A percentile compares a stretch with the other conserved stretches of the same genome.
phyloP scores from a whole-genome alignment of 108 stramenopile genomes.

The Parietichytrium sp. region DNA sequence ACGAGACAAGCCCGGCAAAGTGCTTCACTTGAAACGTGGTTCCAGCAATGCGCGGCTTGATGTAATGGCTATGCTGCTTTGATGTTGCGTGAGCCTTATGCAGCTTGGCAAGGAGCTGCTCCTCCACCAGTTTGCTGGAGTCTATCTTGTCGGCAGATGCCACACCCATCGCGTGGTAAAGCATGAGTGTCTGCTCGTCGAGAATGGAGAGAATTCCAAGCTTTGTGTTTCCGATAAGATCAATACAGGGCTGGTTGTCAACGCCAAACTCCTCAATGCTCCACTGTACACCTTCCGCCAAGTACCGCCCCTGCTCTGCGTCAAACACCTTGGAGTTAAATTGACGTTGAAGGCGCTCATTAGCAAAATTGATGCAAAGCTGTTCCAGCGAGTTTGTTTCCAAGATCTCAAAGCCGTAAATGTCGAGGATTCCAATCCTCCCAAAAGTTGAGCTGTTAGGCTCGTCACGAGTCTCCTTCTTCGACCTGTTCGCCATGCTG shows the following conservation, averaged over 20 bases:
- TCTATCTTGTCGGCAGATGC: background rate
- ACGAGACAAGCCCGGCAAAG: conserved; percentile 65
- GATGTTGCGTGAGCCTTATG: background rate
- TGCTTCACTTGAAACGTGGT: conserved; percentile 59
- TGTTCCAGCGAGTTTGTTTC: conserved; percentile 48
- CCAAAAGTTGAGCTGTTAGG: too few species aligned
- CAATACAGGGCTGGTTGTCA: conserved; percentile 60
- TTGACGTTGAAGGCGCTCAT: conserved; percentile 65
- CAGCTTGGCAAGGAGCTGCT: conserved; percentile 15
- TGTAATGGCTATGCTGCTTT: background rate
- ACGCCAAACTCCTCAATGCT: conserved; percentile 51
- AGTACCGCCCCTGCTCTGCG: conserved; percentile 65
- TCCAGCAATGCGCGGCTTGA: conserved; percentile 39
- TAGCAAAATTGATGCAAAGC: conserved; percentile 60
- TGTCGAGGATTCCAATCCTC: conserved; percentile 45
- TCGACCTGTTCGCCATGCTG: background rate
- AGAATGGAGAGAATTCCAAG: conserved; percentile 54
- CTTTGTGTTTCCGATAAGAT: conserved; percentile 56
- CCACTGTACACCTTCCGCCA: conserved; percentile 58
- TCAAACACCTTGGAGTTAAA: conserved; percentile 62
- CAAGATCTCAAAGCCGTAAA: conserved; percentile 49
- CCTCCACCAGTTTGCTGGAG: background rate
- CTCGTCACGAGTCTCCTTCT: too few species aligned
- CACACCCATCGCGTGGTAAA: conserved; percentile 31
- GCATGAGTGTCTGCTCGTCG: conserved; percentile 48